Percentiles rank a stretch among this genome's conserved stretches.
These are phyloP conservation scores for Podaxis sp. DNA, from an alignment of 768 basidiomycete species.

Conservation along the genomic window DNA sequence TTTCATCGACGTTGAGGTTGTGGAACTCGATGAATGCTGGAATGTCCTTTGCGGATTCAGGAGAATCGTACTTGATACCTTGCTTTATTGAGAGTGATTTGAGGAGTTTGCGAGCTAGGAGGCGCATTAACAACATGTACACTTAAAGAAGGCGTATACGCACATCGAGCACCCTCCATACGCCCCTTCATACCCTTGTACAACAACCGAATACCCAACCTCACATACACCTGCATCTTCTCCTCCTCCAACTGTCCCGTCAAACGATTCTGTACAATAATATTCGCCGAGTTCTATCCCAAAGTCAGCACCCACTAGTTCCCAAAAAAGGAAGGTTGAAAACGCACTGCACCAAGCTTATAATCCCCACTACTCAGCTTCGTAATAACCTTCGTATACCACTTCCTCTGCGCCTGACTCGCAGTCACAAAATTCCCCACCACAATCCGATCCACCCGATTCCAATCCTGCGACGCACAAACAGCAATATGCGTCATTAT, in stretches of 20 bases:
- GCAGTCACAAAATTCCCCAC: slow-evolving; percentile 95
- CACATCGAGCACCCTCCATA: slow-evolving; percentile 89
- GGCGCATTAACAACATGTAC: slow-evolving; percentile 1
- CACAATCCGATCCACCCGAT: slow-evolving; percentile 81
- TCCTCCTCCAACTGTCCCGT: slow-evolving; percentile 95
- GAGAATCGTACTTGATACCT: slow-evolving; percentile 88
- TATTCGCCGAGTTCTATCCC: slow-evolving; percentile 91
- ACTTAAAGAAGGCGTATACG: slow-evolving; percentile 21
- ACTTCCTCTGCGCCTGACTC: slow-evolving; percentile 94
- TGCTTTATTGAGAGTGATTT: slow-evolving; percentile 93
- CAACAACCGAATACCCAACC: slow-evolving; percentile 87
- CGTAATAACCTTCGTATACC: slow-evolving; percentile 87
- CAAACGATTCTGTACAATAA: slow-evolving; percentile 92
- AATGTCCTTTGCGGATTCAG: slow-evolving; percentile 83
- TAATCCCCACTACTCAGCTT: slow-evolving; percentile 89
- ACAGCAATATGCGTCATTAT: slow-evolving; percentile 97
- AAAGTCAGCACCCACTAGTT: background rate
- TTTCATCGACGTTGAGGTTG: slow-evolving; percentile 77
- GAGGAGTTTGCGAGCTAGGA: slow-evolving; percentile 74
- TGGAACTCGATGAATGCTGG: slow-evolving; percentile 89
- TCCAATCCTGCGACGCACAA: slow-evolving; percentile 94
- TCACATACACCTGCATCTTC: slow-evolving; percentile 94
- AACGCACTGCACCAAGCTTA: slow-evolving; percentile 74
- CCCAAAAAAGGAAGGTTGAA: slow-evolving; percentile 8
- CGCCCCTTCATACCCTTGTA: slow-evolving; percentile 89